Percentiles rank a stretch among this genome's conserved stretches.
Evolutionary conservation across 768 basidiomycete genomes (phyloP).

Genomic region (Podaxis rugospora): DNA sequence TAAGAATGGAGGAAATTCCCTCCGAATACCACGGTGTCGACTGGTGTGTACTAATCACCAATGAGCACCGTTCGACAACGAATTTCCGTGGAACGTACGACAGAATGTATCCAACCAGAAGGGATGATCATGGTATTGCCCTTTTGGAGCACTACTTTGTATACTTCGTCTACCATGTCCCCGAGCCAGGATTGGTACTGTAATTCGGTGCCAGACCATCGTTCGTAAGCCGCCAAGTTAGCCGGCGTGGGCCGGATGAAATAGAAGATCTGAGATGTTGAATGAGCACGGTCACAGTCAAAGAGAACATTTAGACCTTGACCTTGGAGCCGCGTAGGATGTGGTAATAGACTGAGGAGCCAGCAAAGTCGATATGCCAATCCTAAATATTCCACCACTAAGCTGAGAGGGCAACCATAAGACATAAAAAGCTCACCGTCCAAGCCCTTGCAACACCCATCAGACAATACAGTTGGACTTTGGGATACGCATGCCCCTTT

Average conservation of each 20-base stretch:
- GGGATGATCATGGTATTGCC: slow-evolving; percentile 95
- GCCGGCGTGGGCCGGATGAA: slow-evolving; percentile 87
- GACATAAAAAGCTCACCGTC: slow-evolving; percentile 62
- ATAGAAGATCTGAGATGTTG: slow-evolving; percentile 72
- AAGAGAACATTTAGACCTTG: slow-evolving; percentile 11
- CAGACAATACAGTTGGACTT: slow-evolving; percentile 93
- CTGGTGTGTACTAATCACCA: slow-evolving; percentile 70
- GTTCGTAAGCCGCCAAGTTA: slow-evolving; percentile 87
- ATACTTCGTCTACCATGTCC: slow-evolving; percentile 87
- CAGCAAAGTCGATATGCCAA: slow-evolving; percentile 98
- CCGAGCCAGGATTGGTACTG: slow-evolving; percentile 91
- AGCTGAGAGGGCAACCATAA: neutral
- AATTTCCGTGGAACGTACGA: slow-evolving; percentile 47
- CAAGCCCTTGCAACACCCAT: slow-evolving; percentile 94
- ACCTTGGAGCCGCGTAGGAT: slow-evolving; percentile 85
- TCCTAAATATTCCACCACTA: slow-evolving; percentile 48
- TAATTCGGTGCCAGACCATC: slow-evolving; percentile 89
- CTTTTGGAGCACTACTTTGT: slow-evolving; percentile 68
- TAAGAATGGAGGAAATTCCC: slow-evolving; percentile 97
- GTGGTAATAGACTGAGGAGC: slow-evolving; percentile 97
- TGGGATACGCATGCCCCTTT: slow-evolving; percentile 75
- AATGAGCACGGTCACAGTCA: neutral
- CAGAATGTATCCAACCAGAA: slow-evolving; percentile 97
- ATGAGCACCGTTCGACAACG: slow-evolving; percentile 1
- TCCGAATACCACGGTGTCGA: slow-evolving; percentile 92